Evolutionary conservation across 2,329 filamentous ascomycete species (phyloP).

Genomic region (Xylariaceae sp.): DNA sequence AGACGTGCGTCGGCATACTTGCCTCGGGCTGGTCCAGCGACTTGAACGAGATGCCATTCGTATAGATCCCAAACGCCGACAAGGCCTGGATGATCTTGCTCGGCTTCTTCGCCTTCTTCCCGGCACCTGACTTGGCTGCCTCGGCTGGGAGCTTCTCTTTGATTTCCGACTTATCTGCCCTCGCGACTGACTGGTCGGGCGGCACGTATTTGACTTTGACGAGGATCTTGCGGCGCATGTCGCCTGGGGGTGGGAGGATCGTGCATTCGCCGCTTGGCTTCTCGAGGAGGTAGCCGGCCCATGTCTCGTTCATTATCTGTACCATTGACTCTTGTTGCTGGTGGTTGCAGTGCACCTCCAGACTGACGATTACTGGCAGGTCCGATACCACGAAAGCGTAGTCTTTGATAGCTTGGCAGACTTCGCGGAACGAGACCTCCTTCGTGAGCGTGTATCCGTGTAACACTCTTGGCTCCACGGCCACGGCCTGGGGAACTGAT

Average conservation of each 20-base stretch:
- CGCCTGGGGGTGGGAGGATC: constrained; percentile 64
- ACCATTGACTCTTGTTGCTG: constrained; percentile 90
- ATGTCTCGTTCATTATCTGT: constrained; percentile 82
- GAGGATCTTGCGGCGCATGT: constrained; percentile 74
- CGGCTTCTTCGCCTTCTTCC: constrained; percentile 48
- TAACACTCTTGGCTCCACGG: constrained; percentile 71
- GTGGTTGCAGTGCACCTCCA: constrained; percentile 82
- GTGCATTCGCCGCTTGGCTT: constrained; percentile 44
- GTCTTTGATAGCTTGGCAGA: constrained; percentile 77
- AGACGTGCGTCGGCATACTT: constrained; percentile 64
- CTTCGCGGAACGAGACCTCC: constrained; percentile 80
- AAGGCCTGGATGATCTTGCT: constrained; percentile 70
- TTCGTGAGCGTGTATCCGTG: constrained; percentile 91
- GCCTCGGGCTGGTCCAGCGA: constrained; percentile 71
- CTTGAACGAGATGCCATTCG: constrained; percentile 78
- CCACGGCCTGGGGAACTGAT: constrained; percentile 26
- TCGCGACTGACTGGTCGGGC: constrained; percentile 30
- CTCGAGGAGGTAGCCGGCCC: constrained; percentile 70
- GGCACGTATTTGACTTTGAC: constrained; percentile 76
- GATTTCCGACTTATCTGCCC: constrained; percentile 24
- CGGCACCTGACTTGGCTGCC: constrained; percentile 41
- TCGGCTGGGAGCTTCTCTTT: constrained; percentile 28
- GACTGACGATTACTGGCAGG: constrained; percentile 85
- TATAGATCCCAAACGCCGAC: constrained; percentile 77
- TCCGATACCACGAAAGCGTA: constrained; percentile 73